phyloP scores from a whole-genome alignment of 305 asterid genomes.

The Fraxinus angustifolia region DNA sequence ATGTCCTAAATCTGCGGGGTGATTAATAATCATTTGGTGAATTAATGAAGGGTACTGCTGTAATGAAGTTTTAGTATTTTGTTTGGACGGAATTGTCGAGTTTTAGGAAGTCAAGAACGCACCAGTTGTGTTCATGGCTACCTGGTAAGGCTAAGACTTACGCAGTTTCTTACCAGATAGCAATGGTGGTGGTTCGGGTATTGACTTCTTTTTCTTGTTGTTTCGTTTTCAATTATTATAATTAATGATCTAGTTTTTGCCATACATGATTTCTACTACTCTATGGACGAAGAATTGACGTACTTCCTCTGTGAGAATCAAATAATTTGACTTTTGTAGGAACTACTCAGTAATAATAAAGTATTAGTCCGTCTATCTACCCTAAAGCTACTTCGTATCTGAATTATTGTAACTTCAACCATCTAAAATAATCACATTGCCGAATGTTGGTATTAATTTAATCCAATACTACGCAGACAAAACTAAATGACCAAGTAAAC shows the following conservation, averaged over 20 bases:
- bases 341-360: too few relatives aligned
- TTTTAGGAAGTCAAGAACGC: slow-evolving; percentile 90
- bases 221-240: background rate
- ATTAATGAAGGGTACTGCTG: background rate
- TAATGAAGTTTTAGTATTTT: background rate
- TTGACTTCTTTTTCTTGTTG: slow-evolving; percentile 59
- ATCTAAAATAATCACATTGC: too few relatives aligned
- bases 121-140: slow-evolving; percentile 65
- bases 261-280: background rate
- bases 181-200: slow-evolving; percentile 93
- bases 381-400: too few relatives aligned
- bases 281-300: background rate
- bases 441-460: too few relatives aligned
- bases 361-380: too few relatives aligned
- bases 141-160: slow-evolving; percentile 25
- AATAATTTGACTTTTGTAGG: too few relatives aligned
- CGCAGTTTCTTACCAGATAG: slow-evolving; percentile 28
- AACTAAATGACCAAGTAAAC: too few relatives aligned
- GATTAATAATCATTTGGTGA: background rate
- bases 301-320: too few relatives aligned
- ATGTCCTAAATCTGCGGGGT: slow-evolving; percentile 29
- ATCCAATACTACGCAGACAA: too few relatives aligned
- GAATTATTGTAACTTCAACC: too few relatives aligned
- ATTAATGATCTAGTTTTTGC: background rate
- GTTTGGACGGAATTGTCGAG: background rate